Evolutionary conservation across 108 stramenopile genomes (phyloP).

Genomic region (Fragilaria radians): DNA sequence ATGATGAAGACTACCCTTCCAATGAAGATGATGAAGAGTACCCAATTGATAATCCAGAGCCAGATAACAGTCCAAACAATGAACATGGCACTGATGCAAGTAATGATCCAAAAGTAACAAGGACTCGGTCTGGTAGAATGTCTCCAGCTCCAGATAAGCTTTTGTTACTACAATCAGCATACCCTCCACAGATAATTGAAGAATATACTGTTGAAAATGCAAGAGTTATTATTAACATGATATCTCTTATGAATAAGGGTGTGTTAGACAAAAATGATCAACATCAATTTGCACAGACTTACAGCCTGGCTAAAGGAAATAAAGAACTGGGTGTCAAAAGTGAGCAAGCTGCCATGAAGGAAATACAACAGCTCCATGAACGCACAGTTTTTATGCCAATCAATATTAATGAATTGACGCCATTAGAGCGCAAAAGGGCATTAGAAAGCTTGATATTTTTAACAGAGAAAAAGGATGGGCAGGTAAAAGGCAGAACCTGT

Average conservation of each 20-base stretch:
- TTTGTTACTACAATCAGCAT: not conserved
- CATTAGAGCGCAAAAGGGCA: slow-evolving; percentile 5
- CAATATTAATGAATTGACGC: slow-evolving; percentile 6
- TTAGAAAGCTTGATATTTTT: slow-evolving; percentile 28
- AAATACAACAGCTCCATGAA: slow-evolving; percentile 32
- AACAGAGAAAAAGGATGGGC: slow-evolving; percentile 21
- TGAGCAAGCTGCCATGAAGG: slow-evolving; percentile 4
- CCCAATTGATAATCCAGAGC: not conserved
- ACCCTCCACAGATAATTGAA: not conserved
- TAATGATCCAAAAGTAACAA: not conserved
- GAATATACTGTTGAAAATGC: not conserved
- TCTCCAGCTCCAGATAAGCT: not conserved
- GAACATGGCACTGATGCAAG: not conserved
- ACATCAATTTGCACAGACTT: not conserved
- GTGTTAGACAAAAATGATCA: not conserved
- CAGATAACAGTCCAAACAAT: not conserved
- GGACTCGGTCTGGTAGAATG: not conserved
- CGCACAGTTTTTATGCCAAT: slow-evolving; percentile 19
- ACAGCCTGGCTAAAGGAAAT: slow-evolving; percentile 3
- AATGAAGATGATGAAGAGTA: not conserved
- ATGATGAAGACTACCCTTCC: not conserved
- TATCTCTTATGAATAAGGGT: not conserved
- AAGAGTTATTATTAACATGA: not conserved
- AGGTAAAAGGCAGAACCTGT: slow-evolving; percentile 24
- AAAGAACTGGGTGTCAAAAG: slow-evolving; percentile 12